These are phyloP conservation scores for Boletus sp. DNA, from an alignment of 1,284 basidiomycete species.

Conservation along the genomic window DNA sequence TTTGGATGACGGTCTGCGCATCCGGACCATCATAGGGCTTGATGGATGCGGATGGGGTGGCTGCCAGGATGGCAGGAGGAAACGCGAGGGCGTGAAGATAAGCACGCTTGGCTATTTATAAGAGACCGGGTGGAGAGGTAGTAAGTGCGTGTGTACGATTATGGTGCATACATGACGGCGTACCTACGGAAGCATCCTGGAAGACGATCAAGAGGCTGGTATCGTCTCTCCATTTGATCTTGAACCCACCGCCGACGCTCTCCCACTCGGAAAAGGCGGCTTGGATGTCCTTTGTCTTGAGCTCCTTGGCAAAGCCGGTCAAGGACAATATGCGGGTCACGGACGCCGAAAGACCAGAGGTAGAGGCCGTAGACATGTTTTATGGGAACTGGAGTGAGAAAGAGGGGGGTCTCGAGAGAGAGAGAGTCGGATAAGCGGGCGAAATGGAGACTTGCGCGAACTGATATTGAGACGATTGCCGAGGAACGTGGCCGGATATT, in stretches of 20 bases:
- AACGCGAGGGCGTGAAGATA: conserved; percentile 87
- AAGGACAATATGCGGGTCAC: conserved; percentile 95
- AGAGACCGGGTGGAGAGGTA: background rate
- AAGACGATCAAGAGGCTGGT: conserved; percentile 96
- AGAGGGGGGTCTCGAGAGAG: conserved; percentile 22
- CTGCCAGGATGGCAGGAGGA: conserved; percentile 74
- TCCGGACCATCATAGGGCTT: conserved; percentile 95
- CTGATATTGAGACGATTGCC: conserved; percentile 32
- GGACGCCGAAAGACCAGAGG: conserved; percentile 85
- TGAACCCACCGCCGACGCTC: conserved; percentile 86
- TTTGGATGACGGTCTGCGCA: conserved; percentile 87
- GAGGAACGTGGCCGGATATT: conserved; percentile 32
- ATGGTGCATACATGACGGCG: conserved; percentile 41
- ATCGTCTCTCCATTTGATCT: conserved; percentile 99
- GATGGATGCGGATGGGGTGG: conserved; percentile 65
- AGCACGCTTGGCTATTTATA: conserved; percentile 81
- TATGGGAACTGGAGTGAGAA: conserved; percentile 14
- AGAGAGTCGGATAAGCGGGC: conserved; percentile 19
- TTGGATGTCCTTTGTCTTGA: conserved; percentile 98
- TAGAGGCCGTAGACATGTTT: conserved; percentile 56
- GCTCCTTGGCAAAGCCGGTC: conserved; percentile 89
- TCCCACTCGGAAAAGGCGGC: conserved; percentile 91
- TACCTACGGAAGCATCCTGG: conserved; percentile 80
- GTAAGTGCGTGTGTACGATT: conserved; percentile 3
- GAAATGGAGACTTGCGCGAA: conserved; percentile 7